These are phyloP conservation scores for Verticillium nonalfalfae DNA, from an alignment of 2,329 filamentous ascomycete species.

Conservation along the genomic window DNA sequence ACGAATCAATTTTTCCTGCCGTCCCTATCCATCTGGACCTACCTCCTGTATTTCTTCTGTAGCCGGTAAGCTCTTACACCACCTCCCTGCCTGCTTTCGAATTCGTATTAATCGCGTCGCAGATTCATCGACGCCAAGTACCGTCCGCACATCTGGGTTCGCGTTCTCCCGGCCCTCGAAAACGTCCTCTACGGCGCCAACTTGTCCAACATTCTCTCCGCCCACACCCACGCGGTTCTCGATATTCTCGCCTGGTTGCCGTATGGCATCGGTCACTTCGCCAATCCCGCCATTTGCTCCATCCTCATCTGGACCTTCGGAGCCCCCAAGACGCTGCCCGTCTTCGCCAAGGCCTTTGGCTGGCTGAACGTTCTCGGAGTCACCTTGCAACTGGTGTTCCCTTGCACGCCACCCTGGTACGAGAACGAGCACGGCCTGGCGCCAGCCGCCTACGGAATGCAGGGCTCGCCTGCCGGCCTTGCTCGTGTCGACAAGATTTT, in stretches of 20 bases:
- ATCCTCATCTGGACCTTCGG: conserved; percentile 80
- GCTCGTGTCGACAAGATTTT: conserved; percentile 86
- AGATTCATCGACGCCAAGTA: conserved; percentile 88
- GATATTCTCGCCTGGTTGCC: conserved; percentile 90
- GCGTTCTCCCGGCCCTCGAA: conserved; percentile 86
- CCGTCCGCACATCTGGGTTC: conserved; percentile 91
- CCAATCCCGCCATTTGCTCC: conserved; percentile 73
- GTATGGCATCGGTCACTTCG: conserved; percentile 88
- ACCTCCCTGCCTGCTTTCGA: conserved; percentile 8
- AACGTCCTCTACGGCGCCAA: conserved; percentile 96
- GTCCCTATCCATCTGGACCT: conserved; percentile 76
- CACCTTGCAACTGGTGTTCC: conserved; percentile 81
- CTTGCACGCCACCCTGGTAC: conserved; percentile 95
- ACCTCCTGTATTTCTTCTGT: conserved; percentile 86
- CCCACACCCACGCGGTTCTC: conserved; percentile 75
- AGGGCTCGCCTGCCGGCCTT: conserved; percentile 81
- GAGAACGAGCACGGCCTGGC: conserved; percentile 88
- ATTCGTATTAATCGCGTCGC: conserved; percentile 1
- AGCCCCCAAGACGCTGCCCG: conserved; percentile 76
- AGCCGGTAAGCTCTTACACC: conserved; percentile 64
- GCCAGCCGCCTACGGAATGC: conserved; percentile 87
- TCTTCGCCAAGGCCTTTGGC: conserved; percentile 82
- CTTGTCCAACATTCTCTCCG: conserved; percentile 89
- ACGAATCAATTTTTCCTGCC: conserved; percentile 90
- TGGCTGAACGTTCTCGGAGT: conserved; percentile 90